phyloP scores from a whole-genome alignment of 345 rosid species.

The Turritis glabra region DNA sequence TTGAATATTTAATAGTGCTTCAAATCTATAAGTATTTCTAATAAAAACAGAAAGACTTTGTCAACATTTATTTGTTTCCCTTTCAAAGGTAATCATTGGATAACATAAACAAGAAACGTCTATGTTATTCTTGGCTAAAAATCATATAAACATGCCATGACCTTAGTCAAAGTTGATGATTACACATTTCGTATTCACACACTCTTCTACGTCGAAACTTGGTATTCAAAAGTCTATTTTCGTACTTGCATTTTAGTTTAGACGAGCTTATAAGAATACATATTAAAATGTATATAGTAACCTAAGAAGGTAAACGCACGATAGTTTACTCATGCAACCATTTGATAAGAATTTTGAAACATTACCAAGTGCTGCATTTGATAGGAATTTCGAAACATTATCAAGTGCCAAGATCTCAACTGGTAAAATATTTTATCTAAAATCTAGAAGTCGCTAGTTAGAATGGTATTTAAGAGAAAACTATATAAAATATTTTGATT shows the following conservation, averaged over 20 bases:
- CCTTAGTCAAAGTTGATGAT: slow-evolving; percentile 28
- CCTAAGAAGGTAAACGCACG: neutral
- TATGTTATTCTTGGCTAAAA: slow-evolving; percentile 3
- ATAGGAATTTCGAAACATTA: neutral
- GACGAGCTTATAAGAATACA: neutral
- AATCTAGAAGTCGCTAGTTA: too few species aligned
- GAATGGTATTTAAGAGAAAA: too few species aligned
- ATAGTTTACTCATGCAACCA: neutral
- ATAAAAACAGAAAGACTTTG: slow-evolving; percentile 1
- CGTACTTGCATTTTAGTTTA: neutral
- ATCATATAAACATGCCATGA: slow-evolving; percentile 24
- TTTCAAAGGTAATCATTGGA: slow-evolving; percentile 26
- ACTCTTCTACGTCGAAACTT: neutral
- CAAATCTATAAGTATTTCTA: slow-evolving; percentile 1
- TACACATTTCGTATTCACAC: slow-evolving; percentile 22
- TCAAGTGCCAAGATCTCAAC: too few species aligned
- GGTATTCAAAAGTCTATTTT: neutral
- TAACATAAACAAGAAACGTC: slow-evolving; percentile 1
- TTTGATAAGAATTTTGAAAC: neutral
- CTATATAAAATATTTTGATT: too few species aligned
- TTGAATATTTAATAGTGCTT: neutral
- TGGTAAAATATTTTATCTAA: too few species aligned
- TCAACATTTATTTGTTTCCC: slow-evolving; percentile 1
- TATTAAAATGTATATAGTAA: neutral
- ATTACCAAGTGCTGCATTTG: too few species aligned